Base-by-base conservation (phyloP, 2,329 filamentous ascomycete species). In the Alternaria sp. region DNA sequence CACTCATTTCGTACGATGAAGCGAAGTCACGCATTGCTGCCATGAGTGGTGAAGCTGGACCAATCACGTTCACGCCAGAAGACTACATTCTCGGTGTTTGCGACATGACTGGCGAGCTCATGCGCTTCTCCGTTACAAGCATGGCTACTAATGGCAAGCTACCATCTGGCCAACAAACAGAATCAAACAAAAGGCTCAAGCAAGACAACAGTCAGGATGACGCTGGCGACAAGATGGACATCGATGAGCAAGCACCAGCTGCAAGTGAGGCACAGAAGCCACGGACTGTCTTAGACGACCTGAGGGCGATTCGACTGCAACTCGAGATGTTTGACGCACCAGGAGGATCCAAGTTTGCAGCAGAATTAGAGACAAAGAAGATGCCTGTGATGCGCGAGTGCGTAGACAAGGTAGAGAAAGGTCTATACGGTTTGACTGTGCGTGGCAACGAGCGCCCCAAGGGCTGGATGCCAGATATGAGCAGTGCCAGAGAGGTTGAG, bases 41-140 rank as follows among this genome's bases (percentile, higher is more conserved):
- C 4, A 68, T 83, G 62, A 76, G 79, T 51, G 68, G 69, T 11
- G 73, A 78, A 7, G 77, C 73, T 3, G 76, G 80, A 0, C 84
- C 83, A 1, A 85, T 97, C 3, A 71, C 83, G 0, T 82, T 97
- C 20, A 92, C 91, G 1, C 85, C 89, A 26, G 88, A 94, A 56
- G 95, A 99, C 78, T 98, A 97, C 75, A 81, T 97, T 59, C 89
- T 95, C 64, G 95, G 94, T 8, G 81, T 99, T 3, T 97, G 97
- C 73, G 95, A 99, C 78, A 86, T 98, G 68, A 94, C 94, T 1
- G 95, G 95, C 39, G 95, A 99, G 81, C 85, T 98, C 83, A 99
- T 99, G 95, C 87, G 94, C 30, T 98, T 97, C 79, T 93, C 93
- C 0, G 95, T 97, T 51, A 94, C 94, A 6, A 88, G 89, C 26